Evolutionary conservation across 139 green algal genomes (phyloP).

Genomic region (Coelastrella sp.): DNA sequence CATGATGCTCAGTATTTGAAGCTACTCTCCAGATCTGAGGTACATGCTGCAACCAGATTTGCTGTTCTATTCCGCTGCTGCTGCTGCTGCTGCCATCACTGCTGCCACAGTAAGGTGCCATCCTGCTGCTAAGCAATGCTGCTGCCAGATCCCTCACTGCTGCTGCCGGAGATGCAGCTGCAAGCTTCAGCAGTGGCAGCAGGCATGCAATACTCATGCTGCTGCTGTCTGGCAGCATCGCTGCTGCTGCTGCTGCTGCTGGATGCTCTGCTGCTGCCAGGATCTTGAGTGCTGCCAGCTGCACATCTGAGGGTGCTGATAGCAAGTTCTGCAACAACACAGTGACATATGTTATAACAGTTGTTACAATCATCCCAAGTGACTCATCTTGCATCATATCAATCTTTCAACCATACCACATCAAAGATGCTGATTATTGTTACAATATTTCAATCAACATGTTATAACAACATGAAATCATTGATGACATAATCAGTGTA

Average conservation of each 20-base stretch:
- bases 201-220: neutral
- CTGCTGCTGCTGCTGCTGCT: constrained; percentile 31
- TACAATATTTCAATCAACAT: neutral
- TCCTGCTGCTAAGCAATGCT: neutral
- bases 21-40: constrained; percentile 25
- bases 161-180: constrained; percentile 8
- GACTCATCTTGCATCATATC: too few relatives aligned
- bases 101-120: constrained; percentile 13
- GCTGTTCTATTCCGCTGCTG: neutral
- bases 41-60: constrained; percentile 27
- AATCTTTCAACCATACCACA: too few relatives aligned
- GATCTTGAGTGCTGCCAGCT: constrained; percentile 5
- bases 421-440: neutral
- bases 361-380: neutral
- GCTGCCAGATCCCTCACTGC: neutral
- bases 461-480: too few relatives aligned
- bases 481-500: too few relatives aligned
- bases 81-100: constrained; percentile 28
- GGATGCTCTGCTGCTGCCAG: constrained; percentile 23
- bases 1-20: neutral
- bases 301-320: constrained; percentile 10
- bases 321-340: constrained; percentile 25
- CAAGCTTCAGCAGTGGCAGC: constrained; percentile 27
- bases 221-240: neutral
- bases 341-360: neutral